These are phyloP conservation scores for Apiotrichum gracile DNA, from an alignment of 1,284 basidiomycete genomes.

Conservation along the genomic window DNA sequence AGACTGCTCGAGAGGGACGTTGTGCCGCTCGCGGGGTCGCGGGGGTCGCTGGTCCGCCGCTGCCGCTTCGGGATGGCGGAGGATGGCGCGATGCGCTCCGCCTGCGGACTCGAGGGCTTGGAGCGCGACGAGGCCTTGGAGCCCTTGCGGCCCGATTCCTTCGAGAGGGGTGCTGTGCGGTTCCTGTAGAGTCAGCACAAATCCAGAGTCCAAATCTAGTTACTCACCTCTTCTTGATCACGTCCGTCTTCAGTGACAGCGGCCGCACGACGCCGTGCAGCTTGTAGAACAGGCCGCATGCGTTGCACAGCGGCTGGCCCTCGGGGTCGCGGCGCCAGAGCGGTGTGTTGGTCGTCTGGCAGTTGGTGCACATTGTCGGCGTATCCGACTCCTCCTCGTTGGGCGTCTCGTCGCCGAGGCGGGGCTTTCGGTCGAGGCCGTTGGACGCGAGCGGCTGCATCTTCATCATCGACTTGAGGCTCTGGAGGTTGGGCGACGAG, in stretches of 20 bases:
- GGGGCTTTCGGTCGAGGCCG: neutral
- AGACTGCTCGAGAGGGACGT: slow-evolving; percentile 4
- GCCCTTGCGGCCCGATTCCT: slow-evolving; percentile 9
- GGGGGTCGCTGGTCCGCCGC: slow-evolving; percentile 10
- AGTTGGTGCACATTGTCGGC: slow-evolving; percentile 86
- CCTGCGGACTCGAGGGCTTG: slow-evolving; percentile 12
- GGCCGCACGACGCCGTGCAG: slow-evolving; percentile 91
- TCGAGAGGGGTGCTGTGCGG: slow-evolving; percentile 12
- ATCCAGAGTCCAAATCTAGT: too few relatives aligned
- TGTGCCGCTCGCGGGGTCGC: slow-evolving; percentile 2
- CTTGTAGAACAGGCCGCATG: slow-evolving; percentile 89
- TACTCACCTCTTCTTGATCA: slow-evolving; percentile 89
- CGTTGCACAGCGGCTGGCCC: slow-evolving; percentile 85
- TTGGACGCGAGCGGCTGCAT: neutral
- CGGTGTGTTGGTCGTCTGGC: slow-evolving; percentile 90
- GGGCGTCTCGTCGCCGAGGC: slow-evolving; percentile 9
- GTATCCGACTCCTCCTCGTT: slow-evolving; percentile 48
- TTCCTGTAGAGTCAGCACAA: slow-evolving; percentile 6
- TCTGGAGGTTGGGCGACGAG: slow-evolving; percentile 43
- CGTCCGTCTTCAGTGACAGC: slow-evolving; percentile 89
- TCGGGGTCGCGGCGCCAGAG: slow-evolving; percentile 93
- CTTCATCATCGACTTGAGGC: slow-evolving; percentile 9
- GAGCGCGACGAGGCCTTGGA: slow-evolving; percentile 8
- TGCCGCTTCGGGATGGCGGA: slow-evolving; percentile 16
- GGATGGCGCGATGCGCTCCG: slow-evolving; percentile 1